Base-by-base conservation (phyloP, 139 green algal genomes). In the Klebsormidium nitens region DNA sequence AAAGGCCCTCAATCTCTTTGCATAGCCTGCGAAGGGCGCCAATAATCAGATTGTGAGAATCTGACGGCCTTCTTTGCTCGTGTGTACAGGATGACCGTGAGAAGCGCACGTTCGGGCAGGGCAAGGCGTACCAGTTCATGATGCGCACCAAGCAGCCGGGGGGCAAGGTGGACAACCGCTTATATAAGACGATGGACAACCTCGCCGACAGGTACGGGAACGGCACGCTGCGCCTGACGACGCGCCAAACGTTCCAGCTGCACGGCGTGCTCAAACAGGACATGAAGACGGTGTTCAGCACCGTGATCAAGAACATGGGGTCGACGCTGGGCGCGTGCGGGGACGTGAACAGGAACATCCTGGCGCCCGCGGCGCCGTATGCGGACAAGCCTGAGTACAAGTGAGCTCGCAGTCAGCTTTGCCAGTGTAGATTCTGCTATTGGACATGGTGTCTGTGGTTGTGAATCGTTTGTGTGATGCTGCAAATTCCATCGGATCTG, bases 71-170 rank as follows among this genome's bases (percentile, higher is more conserved):
- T n/a, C n/a, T n/a, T n/a, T n/a, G n/a, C n/a, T n/a, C n/a, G n/a
- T n/a, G n/a, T n/a, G n/a, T n/a, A n/a, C n/a, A n/a, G 31, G 95
- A 99, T 76, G 79, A 99, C 75, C 81, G 95, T 5, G 95, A 99
- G 81, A 88, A 92, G 82, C 86, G 95, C n/a, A 79, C 86, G 0
- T 93, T 93, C 59, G 93, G 92, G 0, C 29, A 85, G 31, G 94
- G 91, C 69, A 98, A 97, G 83, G 84, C 85, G 3, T 99, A 98
- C 74, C 91, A 96, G 84, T 99, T 99, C 81, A 99, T 99, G 95
- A 98, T 99, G 91, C 88, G 95, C 36, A 99, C 95, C 4, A 83
- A 87, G 35, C 92, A 97, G 84, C 93, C 93, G 1, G 81, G 68
- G 5, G 93, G 93, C 56, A 36, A 84, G 11, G 94, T 98, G 26